A percentile compares a stretch with the other conserved stretches of the same genome.
These are phyloP conservation scores for Cyclostephanos invisitatus DNA, from an alignment of 108 stramenopile genomes.

Conservation along the genomic window DNA sequence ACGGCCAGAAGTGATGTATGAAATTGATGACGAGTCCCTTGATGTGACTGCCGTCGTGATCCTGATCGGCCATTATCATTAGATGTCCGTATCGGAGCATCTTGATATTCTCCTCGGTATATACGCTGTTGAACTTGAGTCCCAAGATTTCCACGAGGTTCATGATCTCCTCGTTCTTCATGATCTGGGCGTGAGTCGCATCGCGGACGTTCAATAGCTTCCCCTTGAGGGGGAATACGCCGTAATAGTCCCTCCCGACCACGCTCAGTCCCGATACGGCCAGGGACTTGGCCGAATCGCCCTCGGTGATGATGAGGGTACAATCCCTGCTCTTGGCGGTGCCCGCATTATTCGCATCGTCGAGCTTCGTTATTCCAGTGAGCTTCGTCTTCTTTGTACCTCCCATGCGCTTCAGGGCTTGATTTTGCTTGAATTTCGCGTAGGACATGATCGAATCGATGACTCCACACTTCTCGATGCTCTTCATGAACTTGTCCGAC, in stretches of 20 bases:
- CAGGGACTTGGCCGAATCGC: slow-evolving; percentile 94
- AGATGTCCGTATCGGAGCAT: slow-evolving; percentile 94
- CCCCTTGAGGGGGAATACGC: slow-evolving; percentile 96
- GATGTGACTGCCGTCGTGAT: slow-evolving; percentile 99
- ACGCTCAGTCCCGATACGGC: slow-evolving; percentile 93
- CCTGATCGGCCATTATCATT: slow-evolving; percentile 99
- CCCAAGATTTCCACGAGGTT: slow-evolving; percentile 98
- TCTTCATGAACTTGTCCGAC: slow-evolving; percentile 83
- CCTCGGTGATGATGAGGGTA: slow-evolving; percentile 95
- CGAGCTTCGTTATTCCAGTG: slow-evolving; percentile 95
- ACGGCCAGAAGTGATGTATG: slow-evolving; percentile 96
- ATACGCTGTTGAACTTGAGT: slow-evolving; percentile 88
- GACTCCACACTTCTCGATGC: slow-evolving; percentile 90
- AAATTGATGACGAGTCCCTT: slow-evolving; percentile 99
- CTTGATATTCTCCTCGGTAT: slow-evolving; percentile 87
- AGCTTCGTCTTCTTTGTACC: slow-evolving; percentile 94
- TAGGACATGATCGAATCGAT: slow-evolving; percentile 84
- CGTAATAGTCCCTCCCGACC: slow-evolving; percentile 90
- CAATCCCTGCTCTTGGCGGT: slow-evolving; percentile 90
- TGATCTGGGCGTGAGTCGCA: slow-evolving; percentile 77
- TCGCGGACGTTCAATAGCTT: slow-evolving; percentile 98
- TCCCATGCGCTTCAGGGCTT: slow-evolving; percentile 89
- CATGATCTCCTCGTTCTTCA: slow-evolving; percentile 96
- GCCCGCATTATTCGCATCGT: slow-evolving; percentile 97
- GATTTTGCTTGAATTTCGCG: slow-evolving; percentile 89